These are phyloP conservation scores for Talaromyces thailandensis DNA, from an alignment of 495 filamentous ascomycete species.

Conservation along the genomic window DNA sequence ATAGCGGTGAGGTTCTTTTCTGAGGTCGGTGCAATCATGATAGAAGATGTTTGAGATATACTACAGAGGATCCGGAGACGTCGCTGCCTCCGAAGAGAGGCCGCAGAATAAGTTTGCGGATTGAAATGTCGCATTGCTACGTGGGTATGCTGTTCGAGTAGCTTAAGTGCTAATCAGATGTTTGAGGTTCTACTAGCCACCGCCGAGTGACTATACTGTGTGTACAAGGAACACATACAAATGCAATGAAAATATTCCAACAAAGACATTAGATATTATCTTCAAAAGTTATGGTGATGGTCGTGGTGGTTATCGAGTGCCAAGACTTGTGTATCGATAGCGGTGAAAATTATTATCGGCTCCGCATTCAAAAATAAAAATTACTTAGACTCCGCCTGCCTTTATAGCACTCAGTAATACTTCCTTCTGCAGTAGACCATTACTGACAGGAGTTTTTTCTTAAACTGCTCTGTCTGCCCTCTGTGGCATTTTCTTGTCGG, in stretches of 20 bases:
- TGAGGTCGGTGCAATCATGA: slow-evolving; percentile 19
- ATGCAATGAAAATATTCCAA: not conserved
- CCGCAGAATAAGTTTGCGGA: not conserved
- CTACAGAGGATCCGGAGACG: not conserved
- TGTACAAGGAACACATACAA: not conserved
- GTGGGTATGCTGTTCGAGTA: not conserved
- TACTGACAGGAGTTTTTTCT: not conserved
- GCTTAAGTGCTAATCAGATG: not conserved
- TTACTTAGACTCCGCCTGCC: not conserved
- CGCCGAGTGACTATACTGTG: not conserved
- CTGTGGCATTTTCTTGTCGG: not conserved
- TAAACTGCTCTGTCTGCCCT: not conserved
- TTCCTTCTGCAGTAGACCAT: not conserved
- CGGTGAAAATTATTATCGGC: slow-evolving; percentile 8
- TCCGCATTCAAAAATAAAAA: not conserved
- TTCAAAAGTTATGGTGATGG: not conserved
- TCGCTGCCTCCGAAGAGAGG: not conserved
- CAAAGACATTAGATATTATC: not conserved
- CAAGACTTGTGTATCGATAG: slow-evolving; percentile 5
- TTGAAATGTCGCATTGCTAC: not conserved
- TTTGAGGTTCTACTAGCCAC: not conserved
- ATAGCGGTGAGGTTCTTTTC: slow-evolving; percentile 63
- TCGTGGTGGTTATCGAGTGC: not conserved
- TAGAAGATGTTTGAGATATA: not conserved
- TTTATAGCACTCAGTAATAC: not conserved